These are phyloP conservation scores for Stramenopiles sp. DNA, from an alignment of 352 stramenopile genomes.

Conservation along the genomic window DNA sequence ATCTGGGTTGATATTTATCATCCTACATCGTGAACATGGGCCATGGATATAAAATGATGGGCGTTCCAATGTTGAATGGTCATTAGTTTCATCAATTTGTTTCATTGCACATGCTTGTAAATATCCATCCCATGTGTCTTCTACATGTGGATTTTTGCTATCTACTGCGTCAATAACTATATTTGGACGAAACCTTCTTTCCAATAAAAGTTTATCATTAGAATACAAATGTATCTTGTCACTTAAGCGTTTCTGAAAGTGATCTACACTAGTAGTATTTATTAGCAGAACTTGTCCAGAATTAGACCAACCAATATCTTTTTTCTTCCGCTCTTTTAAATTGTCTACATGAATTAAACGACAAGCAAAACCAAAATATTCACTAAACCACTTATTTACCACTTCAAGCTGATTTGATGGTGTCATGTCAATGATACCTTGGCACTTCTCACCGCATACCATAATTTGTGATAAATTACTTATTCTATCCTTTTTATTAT, in stretches of 20 bases:
- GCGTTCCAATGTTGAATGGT: constrained; percentile 9
- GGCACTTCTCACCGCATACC: constrained; percentile 29
- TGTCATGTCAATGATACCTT: constrained; percentile 18
- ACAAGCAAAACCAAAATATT: constrained; percentile 34
- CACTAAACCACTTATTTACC: constrained; percentile 40
- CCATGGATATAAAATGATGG: constrained; percentile 33
- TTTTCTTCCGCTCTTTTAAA: background rate
- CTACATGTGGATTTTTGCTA: constrained; percentile 35
- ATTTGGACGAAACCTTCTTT: constrained; percentile 47
- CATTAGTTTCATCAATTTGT: constrained; percentile 19
- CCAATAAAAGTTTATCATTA: constrained; percentile 23
- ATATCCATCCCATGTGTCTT: constrained; percentile 35
- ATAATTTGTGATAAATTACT: background rate
- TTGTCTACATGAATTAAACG: constrained; percentile 37
- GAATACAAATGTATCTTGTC: constrained; percentile 13
- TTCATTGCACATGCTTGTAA: background rate
- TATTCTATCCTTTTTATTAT: constrained; percentile 10
- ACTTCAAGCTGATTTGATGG: constrained; percentile 25
- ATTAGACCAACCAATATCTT: constrained; percentile 46
- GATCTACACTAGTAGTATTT: constrained; percentile 31
- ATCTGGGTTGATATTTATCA: constrained; percentile 52
- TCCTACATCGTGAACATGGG: constrained; percentile 43
- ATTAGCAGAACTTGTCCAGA: constrained; percentile 41
- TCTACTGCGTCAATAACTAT: constrained; percentile 33
- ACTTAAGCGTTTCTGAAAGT: constrained; percentile 29